Percentiles rank a stretch among this genome's conserved stretches.
Conservation (phyloP, 106 monocot genomes). For the Dendrobium catenatum region DNA sequence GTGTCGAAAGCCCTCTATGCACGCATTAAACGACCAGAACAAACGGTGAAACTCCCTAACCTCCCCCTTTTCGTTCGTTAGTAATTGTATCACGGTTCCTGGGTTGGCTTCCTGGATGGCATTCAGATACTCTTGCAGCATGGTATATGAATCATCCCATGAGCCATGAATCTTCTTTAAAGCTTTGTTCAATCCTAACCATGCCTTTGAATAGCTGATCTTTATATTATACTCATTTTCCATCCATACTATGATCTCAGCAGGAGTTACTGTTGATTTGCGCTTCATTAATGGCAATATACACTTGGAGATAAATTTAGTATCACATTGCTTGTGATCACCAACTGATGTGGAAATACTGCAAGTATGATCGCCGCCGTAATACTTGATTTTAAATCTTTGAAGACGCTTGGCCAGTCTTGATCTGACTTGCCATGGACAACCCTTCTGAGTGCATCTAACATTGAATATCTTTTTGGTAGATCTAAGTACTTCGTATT, state of each 20-base stretch:
- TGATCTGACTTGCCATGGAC: constrained; percentile 5
- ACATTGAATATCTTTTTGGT: constrained; percentile 1
- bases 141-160: constrained; percentile 5
- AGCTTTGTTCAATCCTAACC: constrained; percentile 3
- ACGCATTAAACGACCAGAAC: constrained; percentile 1
- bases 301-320: background rate
- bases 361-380: background rate
- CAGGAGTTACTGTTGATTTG: background rate
- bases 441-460: constrained; percentile 2
- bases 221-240: background rate
- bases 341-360: background rate
- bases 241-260: constrained; percentile 5
- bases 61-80: constrained; percentile 3
- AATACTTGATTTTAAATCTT: constrained; percentile 4
- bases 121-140: background rate
- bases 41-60: constrained; percentile 2
- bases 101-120: background rate
- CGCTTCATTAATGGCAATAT: background rate
- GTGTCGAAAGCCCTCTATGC: background rate
- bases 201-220: constrained; percentile 8
- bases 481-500: background rate
- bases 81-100: background rate
- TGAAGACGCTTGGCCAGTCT: constrained; percentile 1
- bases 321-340: constrained; percentile 8
- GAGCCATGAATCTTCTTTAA: constrained; percentile 9